phyloP scores from a whole-genome alignment of 345 rosid genomes.

The Hibiscus syriacus region DNA sequence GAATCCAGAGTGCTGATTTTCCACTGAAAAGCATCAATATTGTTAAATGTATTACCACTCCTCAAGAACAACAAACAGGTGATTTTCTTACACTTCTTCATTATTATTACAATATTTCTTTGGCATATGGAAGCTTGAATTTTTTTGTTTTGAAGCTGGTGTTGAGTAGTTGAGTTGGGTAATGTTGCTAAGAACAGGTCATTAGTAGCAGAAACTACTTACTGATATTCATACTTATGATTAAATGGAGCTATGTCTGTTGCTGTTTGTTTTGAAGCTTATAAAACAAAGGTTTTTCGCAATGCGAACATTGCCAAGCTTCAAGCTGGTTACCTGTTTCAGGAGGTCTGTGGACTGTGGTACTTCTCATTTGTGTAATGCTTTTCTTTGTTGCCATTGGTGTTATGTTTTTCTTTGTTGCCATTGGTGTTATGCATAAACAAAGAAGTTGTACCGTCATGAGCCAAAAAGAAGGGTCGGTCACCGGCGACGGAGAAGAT shows the following conservation, averaged over 20 bases:
- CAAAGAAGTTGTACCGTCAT: too few relatives aligned
- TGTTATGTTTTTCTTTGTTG: too few relatives aligned
- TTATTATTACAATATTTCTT: background rate
- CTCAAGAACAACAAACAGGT: conserved; percentile 40
- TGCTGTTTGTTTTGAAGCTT: conserved; percentile 44
- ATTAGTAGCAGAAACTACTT: too few relatives aligned
- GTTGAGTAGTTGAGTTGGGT: background rate
- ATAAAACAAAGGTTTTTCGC: conserved; percentile 69
- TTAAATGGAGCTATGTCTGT: background rate
- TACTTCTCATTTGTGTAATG: background rate
- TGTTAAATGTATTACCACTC: conserved; percentile 34
- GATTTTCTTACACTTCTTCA: background rate
- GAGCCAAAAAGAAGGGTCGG: too few relatives aligned
- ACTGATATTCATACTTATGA: background rate
- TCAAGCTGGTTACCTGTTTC: conserved; percentile 93
- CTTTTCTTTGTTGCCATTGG: background rate
- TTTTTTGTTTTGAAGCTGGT: background rate
- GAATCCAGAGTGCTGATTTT: too few relatives aligned
- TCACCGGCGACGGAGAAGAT: too few relatives aligned
- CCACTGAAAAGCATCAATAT: too few relatives aligned
- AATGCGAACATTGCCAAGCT: conserved; percentile 84
- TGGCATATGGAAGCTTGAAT: background rate
- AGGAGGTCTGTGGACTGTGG: conserved; percentile 72
- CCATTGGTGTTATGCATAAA: too few relatives aligned
- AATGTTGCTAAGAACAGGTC: too few relatives aligned